A percentile compares a stretch with the other conserved stretches of the same genome.
These are phyloP conservation scores for Hansenula sp. DNA, from an alignment of 1,139 yeast genomes.

Conservation along the genomic window DNA sequence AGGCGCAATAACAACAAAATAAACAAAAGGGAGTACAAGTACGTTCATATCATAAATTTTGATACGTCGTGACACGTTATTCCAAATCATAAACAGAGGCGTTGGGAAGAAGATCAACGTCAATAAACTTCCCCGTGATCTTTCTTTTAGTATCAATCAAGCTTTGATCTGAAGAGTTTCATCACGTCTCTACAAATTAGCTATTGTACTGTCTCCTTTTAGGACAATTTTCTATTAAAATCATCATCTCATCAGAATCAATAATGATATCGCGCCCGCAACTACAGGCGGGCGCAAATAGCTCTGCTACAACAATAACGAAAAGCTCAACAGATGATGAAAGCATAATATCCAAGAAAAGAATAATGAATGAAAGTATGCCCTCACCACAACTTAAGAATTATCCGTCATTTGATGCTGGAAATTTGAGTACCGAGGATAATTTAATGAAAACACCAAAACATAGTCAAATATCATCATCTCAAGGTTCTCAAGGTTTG, in stretches of 20 bases:
- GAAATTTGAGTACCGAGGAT: neutral
- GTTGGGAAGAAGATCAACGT: no score
- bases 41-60: no score
- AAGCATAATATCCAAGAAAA: slow-evolving; percentile 14
- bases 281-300: slow-evolving; percentile 2
- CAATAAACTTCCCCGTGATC: no score
- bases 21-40: no score
- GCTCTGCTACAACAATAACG: slow-evolving; percentile 1
- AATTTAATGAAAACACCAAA: slow-evolving; percentile 17
- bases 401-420: neutral
- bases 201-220: no score
- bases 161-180: no score
- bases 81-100: no score
- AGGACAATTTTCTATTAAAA: neutral
- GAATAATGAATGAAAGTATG: slow-evolving; percentile 19
- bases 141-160: no score
- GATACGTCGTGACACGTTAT: no score
- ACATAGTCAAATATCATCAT: slow-evolving; percentile 14
- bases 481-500: slow-evolving; percentile 25
- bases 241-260: neutral
- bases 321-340: neutral
- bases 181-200: no score
- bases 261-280: slow-evolving; percentile 5
- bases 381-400: slow-evolving; percentile 21
- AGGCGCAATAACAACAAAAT: neutral